Base-by-base conservation (phyloP, 2,329 filamentous ascomycete species). In the Xylaria sp. region DNA sequence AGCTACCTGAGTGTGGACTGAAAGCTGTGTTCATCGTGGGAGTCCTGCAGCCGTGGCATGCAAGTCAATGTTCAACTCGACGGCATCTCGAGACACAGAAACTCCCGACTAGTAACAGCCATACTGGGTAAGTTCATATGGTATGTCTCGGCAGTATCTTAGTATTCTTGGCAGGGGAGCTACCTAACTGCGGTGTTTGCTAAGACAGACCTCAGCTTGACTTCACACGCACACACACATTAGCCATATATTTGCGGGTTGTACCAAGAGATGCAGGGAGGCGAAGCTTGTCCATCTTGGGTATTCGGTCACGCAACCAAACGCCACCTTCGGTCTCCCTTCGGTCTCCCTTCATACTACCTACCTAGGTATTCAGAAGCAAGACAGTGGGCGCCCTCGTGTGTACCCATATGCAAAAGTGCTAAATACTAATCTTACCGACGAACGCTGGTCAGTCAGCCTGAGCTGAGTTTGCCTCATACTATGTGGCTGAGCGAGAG, bases 251-350 rank as follows among this genome's bases (percentile, higher is more conserved):
- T 15, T 15, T 6, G 50, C 31, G 31, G 34, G 10, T 54, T 34
- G 18, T 37, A 37, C 51, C 15, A 54, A 34, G 25, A n/a, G 18
- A 55, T 34, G 48, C 13, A 46, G 18, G 23, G 18, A 55, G 2
- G 25, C 15, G 7, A 57, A 6, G 23, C 39, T 58, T 66, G 64
- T 57, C 66, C 57, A 20, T 57, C n/a, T 61, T 52, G 10, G 25
- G 51, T 56, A 57, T 58, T 69, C 63, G 63, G 67, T 69, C 67
- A 69, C 67, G 67, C 31, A n/a, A n/a, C 28, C 52, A 20, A 10
- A 52, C 23, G 41, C 41, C 10, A 8, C 34, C 34, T 37, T 37
- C 28, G 28, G 28, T 28, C 28, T 28, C 28, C 28, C 28, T 28
- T 28, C 28, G 28, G 28, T 7, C 41, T 37, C 4, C 34, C 34